phyloP scores from a whole-genome alignment of 2,329 filamentous ascomycete species.

The Diatrype stigma region DNA sequence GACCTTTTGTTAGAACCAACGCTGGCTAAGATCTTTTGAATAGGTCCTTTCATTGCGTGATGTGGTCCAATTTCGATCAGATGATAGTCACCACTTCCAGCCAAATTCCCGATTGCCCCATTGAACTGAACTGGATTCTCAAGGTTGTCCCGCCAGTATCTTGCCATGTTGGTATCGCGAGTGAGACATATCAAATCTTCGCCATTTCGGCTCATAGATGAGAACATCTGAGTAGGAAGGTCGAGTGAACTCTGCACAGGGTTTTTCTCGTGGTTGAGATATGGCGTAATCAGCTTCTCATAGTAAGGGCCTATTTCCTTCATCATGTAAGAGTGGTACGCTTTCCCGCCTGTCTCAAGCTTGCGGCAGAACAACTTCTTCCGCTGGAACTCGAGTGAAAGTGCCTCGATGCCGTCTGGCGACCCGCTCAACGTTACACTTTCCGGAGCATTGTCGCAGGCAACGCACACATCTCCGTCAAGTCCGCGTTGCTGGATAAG shows the following conservation, averaged over 20 bases:
- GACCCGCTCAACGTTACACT: conserved; percentile 14
- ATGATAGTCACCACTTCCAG: background rate
- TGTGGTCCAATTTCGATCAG: conserved; percentile 15
- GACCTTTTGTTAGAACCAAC: no score
- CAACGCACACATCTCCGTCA: conserved; percentile 11
- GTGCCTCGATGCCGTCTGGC: background rate
- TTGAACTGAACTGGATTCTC: conserved; percentile 10
- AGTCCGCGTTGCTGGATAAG: no score
- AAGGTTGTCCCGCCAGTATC: conserved; percentile 14
- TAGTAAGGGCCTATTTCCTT: conserved; percentile 10
- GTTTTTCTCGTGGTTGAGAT: no score
- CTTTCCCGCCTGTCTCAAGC: conserved; percentile 3
- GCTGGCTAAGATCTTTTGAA: no score
- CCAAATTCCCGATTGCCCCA: background rate
- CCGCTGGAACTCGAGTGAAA: background rate
- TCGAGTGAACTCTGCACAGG: background rate
- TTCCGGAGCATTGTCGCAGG: conserved; percentile 16
- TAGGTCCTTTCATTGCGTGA: conserved; percentile 32
- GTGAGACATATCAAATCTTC: background rate
- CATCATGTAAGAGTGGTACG: conserved; percentile 16
- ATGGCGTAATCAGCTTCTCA: conserved; percentile 6
- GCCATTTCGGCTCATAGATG: conserved; percentile 1
- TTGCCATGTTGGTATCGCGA: background rate
- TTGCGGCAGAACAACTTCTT: background rate
- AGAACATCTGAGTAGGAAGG: conserved; percentile 7